A percentile compares a stretch with the other conserved stretches of the same genome.
These are phyloP conservation scores for Elaphomyces granulatus DNA, from an alignment of 495 filamentous ascomycete genomes.

Conservation along the genomic window DNA sequence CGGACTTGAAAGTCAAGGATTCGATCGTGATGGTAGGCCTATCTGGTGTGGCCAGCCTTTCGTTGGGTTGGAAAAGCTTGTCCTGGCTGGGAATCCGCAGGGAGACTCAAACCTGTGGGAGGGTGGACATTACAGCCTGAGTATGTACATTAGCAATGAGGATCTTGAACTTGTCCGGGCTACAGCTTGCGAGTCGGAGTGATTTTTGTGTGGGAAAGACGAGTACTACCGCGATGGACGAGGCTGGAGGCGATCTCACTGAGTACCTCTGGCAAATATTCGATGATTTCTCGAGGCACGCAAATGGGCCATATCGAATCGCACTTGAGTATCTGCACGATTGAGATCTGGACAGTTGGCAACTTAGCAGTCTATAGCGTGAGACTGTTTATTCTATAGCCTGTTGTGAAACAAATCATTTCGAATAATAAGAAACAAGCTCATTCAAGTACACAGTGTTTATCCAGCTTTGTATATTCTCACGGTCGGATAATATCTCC, in stretches of 20 bases:
- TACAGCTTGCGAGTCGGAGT: no score
- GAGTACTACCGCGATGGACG: conserved; percentile 41
- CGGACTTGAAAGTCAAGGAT: conserved; percentile 16
- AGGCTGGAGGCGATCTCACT: conserved; percentile 48
- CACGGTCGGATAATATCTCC: no score
- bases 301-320: conserved; percentile 66
- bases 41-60: conserved; percentile 14
- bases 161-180: no score
- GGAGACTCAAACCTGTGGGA: conserved; percentile 17
- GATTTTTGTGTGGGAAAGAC: no score
- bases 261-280: conserved; percentile 54
- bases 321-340: conserved; percentile 66
- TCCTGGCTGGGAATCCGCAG: conserved; percentile 9
- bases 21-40: conserved; percentile 7
- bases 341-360: conserved; percentile 50
- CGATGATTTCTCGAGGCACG: conserved; percentile 52
- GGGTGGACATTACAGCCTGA: conserved; percentile 16
- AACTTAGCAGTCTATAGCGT: no score
- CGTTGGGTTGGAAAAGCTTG: conserved; percentile 10
- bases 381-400: no score
- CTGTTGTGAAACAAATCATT: no score
- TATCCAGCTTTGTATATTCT: no score
- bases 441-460: no score
- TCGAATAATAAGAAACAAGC: no score
- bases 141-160: conserved; percentile 15